Evolutionary conservation across 345 rosid species (phyloP).

Genomic region (Passiflora organensis): DNA sequence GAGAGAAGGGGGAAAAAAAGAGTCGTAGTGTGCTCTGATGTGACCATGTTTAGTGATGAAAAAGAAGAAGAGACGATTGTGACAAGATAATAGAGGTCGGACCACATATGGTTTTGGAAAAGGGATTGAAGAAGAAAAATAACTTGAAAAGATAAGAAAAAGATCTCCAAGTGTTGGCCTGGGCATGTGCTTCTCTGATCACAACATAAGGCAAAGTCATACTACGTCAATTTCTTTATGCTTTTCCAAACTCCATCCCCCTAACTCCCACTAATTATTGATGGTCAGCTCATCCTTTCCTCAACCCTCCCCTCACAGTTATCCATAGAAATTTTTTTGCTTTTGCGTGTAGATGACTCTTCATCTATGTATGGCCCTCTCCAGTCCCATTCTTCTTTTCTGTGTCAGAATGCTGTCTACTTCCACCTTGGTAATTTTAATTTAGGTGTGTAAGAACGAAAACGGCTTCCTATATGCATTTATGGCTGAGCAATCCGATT

Average conservation of each 20-base stretch:
- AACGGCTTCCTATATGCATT: too few relatives aligned
- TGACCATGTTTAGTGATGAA: conserved; percentile 47
- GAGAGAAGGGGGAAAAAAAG: conserved; percentile 10
- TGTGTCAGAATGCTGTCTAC: conserved; percentile 16
- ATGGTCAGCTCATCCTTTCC: conserved; percentile 35
- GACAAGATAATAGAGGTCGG: conserved; percentile 38
- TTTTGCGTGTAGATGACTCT: conserved; percentile 17
- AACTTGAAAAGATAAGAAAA: conserved; percentile 6
- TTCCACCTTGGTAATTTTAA: conserved; percentile 1
- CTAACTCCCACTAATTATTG: conserved; percentile 42
- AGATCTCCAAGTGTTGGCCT: conserved; percentile 26
- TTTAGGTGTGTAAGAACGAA: not conserved
- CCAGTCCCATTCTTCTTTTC: conserved; percentile 6
- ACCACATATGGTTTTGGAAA: conserved; percentile 33
- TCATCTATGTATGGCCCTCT: conserved; percentile 17
- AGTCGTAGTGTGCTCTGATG: conserved; percentile 24
- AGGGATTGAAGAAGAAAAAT: conserved; percentile 2
- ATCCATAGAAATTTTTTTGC: conserved; percentile 9
- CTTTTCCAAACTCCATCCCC: conserved; percentile 13
- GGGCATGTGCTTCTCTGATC: conserved; percentile 60
- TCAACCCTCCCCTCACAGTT: conserved; percentile 3
- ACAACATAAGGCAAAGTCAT: conserved; percentile 37
- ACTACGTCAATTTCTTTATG: conserved; percentile 34
- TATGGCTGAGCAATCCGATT: too few relatives aligned
- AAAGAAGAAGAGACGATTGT: conserved; percentile 20